phyloP scores from a whole-genome alignment of 1,139 yeast genomes.

The Oligophagozyma castellii region DNA sequence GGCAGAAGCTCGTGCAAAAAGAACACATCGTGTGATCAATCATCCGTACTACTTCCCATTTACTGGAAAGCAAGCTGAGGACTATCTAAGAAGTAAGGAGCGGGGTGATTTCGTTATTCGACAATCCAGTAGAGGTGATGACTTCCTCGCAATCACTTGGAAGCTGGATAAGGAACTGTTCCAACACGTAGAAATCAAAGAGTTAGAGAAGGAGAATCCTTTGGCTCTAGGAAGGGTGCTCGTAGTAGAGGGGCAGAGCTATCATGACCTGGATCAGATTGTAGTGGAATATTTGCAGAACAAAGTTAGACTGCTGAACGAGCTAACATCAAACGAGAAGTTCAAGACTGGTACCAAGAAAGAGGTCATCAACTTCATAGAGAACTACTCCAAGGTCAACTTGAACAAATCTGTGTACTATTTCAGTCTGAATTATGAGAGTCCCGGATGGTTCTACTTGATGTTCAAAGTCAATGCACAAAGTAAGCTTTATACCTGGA shows the following conservation, averaged over 20 bases:
- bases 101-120: constrained; percentile 91
- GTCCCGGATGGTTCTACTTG: constrained; percentile 83
- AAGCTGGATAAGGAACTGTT: constrained; percentile 82
- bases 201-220: constrained; percentile 50
- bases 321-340: constrained; percentile 76
- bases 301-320: constrained; percentile 71
- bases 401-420: constrained; percentile 85
- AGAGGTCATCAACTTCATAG: constrained; percentile 79
- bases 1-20: constrained; percentile 37
- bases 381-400: constrained; percentile 81
- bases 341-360: constrained; percentile 70
- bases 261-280: constrained; percentile 85
- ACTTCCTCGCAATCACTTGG: constrained; percentile 91
- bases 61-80: constrained; percentile 83
- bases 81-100: constrained; percentile 72
- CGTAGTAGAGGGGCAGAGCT: constrained; percentile 52
- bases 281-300: constrained; percentile 81
- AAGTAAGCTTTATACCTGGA: constrained; percentile 73
- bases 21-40: constrained; percentile 62
- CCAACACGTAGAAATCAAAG: constrained; percentile 83
- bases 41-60: constrained; percentile 86
- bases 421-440: constrained; percentile 79
- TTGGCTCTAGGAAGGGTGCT: constrained; percentile 50
- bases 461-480: constrained; percentile 68
- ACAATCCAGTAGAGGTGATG: constrained; percentile 83